phyloP scores from a whole-genome alignment of 768 basidiomycete species.

The Postia placenta region DNA sequence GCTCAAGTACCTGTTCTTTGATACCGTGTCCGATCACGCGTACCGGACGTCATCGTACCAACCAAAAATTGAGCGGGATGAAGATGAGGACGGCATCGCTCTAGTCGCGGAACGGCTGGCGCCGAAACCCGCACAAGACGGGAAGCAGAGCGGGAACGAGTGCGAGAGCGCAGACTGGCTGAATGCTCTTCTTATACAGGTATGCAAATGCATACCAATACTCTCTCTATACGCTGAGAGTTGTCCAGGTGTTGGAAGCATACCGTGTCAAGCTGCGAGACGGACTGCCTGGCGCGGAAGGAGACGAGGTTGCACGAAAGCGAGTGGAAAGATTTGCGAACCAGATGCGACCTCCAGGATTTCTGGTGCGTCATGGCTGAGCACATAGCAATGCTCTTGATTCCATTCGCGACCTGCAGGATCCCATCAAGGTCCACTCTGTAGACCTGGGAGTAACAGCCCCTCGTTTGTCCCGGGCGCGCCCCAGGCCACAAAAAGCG shows the following conservation, averaged over 20 bases:
- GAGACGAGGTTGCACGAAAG: constrained; percentile 77
- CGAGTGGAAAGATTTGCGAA: constrained; percentile 82
- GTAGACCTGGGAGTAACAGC: constrained; percentile 79
- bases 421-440: constrained; percentile 79
- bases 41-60: constrained; percentile 55
- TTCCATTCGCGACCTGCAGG: constrained; percentile 38
- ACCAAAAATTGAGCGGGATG: constrained; percentile 46
- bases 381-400: background rate
- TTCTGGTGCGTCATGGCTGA: constrained; percentile 45
- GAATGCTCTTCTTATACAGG: constrained; percentile 80
- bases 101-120: constrained; percentile 4
- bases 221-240: background rate
- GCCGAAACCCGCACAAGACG: constrained; percentile 3
- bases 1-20: constrained; percentile 93
- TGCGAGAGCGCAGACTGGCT: constrained; percentile 89
- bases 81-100: constrained; percentile 6
- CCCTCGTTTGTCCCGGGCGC: constrained; percentile 70
- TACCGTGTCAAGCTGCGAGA: constrained; percentile 77
- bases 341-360: constrained; percentile 59
- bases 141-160: constrained; percentile 23
- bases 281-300: constrained; percentile 61
- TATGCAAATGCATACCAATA: constrained; percentile 20
- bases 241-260: constrained; percentile 55
- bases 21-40: constrained; percentile 52
- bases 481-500: constrained; percentile 33